These are phyloP conservation scores for Lasiodiplodia hormozganensis DNA, from an alignment of 2,329 filamentous ascomycete species.

Conservation along the genomic window DNA sequence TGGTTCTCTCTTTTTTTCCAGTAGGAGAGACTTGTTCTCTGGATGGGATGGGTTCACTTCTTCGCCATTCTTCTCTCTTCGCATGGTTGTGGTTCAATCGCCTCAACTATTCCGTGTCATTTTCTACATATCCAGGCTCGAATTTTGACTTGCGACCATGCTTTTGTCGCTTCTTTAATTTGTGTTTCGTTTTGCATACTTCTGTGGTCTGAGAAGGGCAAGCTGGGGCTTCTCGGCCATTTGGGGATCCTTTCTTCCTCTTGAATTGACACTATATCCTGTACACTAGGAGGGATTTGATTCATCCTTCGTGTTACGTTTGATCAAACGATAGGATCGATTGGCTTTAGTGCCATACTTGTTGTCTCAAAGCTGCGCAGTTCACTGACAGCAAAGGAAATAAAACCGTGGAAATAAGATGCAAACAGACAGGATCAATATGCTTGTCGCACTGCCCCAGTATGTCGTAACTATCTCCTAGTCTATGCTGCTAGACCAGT, in stretches of 20 bases:
- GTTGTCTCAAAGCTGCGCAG: neutral
- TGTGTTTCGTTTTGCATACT: neutral
- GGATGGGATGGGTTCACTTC: neutral
- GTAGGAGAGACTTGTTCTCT: neutral
- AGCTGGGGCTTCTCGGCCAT: neutral
- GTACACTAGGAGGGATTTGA: slow-evolving; percentile 5
- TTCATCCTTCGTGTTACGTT: neutral
- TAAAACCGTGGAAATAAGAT: neutral
- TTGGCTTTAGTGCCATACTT: neutral
- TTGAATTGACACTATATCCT: slow-evolving; percentile 7
- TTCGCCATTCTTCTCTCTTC: neutral
- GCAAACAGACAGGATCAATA: neutral
- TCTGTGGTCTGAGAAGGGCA: neutral
- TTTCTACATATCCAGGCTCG: neutral
- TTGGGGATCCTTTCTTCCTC: neutral
- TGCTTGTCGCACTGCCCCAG: neutral
- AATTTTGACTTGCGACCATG: neutral
- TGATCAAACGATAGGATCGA: neutral
- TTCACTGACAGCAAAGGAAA: neutral
- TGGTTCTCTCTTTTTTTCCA: slow-evolving; percentile 26
- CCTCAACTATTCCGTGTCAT: neutral
- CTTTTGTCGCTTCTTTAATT: neutral
- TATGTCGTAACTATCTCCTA: neutral
- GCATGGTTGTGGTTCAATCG: neutral
- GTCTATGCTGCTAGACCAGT: neutral